Evolutionary conservation across 1,139 yeast genomes (phyloP), one percentile per base, ranked within the genome.

Genomic region (Hyphopichia fennica): DNA sequence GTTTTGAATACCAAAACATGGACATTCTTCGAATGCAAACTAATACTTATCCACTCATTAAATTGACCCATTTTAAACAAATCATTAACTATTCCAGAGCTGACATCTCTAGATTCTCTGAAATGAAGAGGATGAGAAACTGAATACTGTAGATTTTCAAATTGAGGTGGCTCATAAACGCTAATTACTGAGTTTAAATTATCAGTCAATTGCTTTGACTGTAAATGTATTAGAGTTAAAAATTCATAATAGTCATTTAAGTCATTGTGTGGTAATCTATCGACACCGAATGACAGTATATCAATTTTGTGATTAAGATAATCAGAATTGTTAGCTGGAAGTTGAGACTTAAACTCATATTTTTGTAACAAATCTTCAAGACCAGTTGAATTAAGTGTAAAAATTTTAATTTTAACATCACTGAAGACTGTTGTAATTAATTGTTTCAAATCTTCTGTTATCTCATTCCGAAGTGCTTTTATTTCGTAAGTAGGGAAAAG

Each of bases 171-270:
- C 20, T 38, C 39, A 40, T 52, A 55, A 2, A 47, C 39, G 27
- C 56, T 54, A 20, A 57, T 49, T 27, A 44, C 54, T 1, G 44
- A 32, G 28, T 56, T 50, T 6, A 46, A 32, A 3, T 45, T 42
- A 9, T 46, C 37, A 13, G 40, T 19, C 33, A 58, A 44, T 41
- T 44, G 58, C 2, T 44, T 35, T 20, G 58, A 53, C 28, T 57
- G 51, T 17, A 54, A 27, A 15, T 51, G 50, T 13, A 56, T 32
- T 39, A 59, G 44, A 7, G 48, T 42, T 23, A 58, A 46, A 40
- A 51, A 58, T 40, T 59, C 64, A 41, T 57, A 54, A 3, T 49
- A 33, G 6, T 38, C 40, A 9, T 15, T 4, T 13, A 11, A 22
- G 10, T 38, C 36, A 9, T 18, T 29, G 4, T 13, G 9, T 16